phyloP scores from a whole-genome alignment of 805 yeast genomes.

The Hanseniaspora opuntiae region DNA sequence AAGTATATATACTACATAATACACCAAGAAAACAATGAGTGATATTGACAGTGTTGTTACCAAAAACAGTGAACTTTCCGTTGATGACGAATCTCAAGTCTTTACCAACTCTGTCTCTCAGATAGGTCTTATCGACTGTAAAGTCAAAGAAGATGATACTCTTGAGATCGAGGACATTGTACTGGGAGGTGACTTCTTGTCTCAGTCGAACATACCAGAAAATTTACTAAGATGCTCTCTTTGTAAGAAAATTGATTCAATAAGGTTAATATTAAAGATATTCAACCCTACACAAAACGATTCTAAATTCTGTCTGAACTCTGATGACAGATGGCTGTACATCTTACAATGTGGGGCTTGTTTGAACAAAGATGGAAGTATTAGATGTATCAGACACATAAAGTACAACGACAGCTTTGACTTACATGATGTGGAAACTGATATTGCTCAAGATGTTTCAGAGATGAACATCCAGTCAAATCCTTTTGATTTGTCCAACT shows the following conservation, averaged over 20 bases:
- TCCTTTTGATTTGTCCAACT: slow-evolving; percentile 14
- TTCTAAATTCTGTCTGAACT: slow-evolving; percentile 28
- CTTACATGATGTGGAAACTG: slow-evolving; percentile 28
- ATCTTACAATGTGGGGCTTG: slow-evolving; percentile 69
- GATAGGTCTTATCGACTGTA: slow-evolving; percentile 54
- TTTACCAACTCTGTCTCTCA: slow-evolving; percentile 28
- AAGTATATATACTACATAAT: background rate
- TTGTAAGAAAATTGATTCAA: slow-evolving; percentile 37
- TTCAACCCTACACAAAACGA: slow-evolving; percentile 55
- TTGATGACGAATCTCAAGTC: slow-evolving; percentile 12
- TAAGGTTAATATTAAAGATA: slow-evolving; percentile 66
- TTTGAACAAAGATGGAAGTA: slow-evolving; percentile 52
- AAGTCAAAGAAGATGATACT: slow-evolving; percentile 35
- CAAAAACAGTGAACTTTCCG: slow-evolving; percentile 18
- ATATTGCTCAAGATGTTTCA: slow-evolving; percentile 29
- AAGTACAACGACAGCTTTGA: slow-evolving; percentile 36
- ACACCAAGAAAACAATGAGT: background rate
- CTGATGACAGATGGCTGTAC: slow-evolving; percentile 71
- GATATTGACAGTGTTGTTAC: slow-evolving; percentile 13
- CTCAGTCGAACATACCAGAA: slow-evolving; percentile 28
- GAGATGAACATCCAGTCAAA: slow-evolving; percentile 12
- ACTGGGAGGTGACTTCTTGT: slow-evolving; percentile 48
- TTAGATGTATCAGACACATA: slow-evolving; percentile 68
- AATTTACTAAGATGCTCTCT: slow-evolving; percentile 47
- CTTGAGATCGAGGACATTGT: slow-evolving; percentile 52